Percentiles rank a stretch among this genome's conserved stretches.
Conservation (phyloP, 306 rosid species). For the Castanopsis chinensis region DNA sequence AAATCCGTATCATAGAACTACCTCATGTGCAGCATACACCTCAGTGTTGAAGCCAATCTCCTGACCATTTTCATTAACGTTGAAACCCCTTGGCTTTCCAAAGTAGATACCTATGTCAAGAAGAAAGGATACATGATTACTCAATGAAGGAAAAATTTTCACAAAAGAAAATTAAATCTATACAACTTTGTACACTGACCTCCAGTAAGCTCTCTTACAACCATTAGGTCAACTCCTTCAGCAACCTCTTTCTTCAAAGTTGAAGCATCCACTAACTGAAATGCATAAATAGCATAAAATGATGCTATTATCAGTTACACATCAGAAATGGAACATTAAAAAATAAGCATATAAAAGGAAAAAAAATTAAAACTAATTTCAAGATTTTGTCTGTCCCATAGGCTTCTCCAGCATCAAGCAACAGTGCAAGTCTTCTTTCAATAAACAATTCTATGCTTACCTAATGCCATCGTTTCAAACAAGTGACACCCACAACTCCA, state of each 20-base stretch:
- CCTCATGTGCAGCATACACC: constrained; percentile 73
- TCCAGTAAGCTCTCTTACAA: constrained; percentile 93
- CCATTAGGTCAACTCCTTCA: constrained; percentile 92
- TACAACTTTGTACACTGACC: constrained; percentile 42
- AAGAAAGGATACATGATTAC: background rate
- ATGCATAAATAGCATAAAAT: constrained; percentile 4
- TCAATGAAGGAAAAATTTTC: background rate
- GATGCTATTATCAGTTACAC: background rate
- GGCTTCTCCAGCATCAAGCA: background rate
- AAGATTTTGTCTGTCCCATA: background rate
- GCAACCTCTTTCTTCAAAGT: constrained; percentile 85
- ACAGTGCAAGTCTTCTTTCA: background rate
- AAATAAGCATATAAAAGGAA: background rate
- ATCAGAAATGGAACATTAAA: background rate
- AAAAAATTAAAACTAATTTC: background rate
- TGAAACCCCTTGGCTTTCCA: constrained; percentile 86
- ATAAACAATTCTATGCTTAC: background rate
- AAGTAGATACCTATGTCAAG: constrained; percentile 68
- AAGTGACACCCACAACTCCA: background rate
- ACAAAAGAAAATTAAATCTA: background rate
- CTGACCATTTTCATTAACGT: constrained; percentile 64
- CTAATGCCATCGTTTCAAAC: background rate
- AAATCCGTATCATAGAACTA: constrained; percentile 25
- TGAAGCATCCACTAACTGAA: constrained; percentile 84
- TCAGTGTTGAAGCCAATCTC: constrained; percentile 89